These are phyloP conservation scores for Plasmodium vinckei DNA, from an alignment of 169 alveolate genomes.

Conservation along the genomic window DNA sequence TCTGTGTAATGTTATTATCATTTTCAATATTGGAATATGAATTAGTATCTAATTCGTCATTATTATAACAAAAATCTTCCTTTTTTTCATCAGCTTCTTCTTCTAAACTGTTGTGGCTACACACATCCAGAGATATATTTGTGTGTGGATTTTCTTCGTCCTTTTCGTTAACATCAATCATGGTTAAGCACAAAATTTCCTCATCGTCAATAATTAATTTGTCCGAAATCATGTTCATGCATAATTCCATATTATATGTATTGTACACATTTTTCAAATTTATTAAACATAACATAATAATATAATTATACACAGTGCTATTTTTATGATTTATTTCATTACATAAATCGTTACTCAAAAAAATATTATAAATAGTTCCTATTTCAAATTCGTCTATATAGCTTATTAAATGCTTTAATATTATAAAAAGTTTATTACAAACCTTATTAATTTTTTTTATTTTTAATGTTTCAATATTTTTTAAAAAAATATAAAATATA, in stretches of 20 bases:
- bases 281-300: constrained; percentile 37
- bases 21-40: not conserved
- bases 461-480: constrained; percentile 33
- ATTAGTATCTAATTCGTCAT: not conserved
- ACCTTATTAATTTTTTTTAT: constrained; percentile 3
- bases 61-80: not conserved
- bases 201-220: not conserved
- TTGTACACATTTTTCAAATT: constrained; percentile 66
- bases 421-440: constrained; percentile 8
- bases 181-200: not conserved
- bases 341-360: constrained; percentile 41
- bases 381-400: constrained; percentile 66
- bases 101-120: not conserved
- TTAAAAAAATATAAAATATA: constrained; percentile 67
- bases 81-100: not conserved
- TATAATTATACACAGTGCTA: constrained; percentile 9
- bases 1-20: too few relatives aligned
- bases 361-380: constrained; percentile 41
- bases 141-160: not conserved
- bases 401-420: constrained; percentile 54
- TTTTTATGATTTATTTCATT: constrained; percentile 8
- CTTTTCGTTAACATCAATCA: not conserved
- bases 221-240: constrained; percentile 34
- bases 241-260: constrained; percentile 45
- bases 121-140: not conserved